phyloP scores from a whole-genome alignment of 345 rosid genomes.

The Boechera retrofracta region DNA sequence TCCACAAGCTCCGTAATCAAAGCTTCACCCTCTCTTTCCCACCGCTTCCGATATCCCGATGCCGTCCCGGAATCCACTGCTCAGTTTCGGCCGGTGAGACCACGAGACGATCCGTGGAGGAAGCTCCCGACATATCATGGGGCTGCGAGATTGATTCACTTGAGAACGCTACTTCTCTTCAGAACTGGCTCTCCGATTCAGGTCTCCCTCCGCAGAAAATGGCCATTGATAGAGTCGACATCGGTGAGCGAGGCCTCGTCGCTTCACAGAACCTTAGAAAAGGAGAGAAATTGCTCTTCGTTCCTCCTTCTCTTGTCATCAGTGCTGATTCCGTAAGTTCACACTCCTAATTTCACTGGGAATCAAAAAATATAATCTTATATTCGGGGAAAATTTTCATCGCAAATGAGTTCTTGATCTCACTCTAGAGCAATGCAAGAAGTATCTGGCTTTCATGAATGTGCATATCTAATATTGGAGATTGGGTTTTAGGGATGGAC shows the following conservation, averaged over 20 bases:
- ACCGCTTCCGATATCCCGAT: slow-evolving; percentile 27
- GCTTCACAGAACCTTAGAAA: slow-evolving; percentile 82
- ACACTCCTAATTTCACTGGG: neutral
- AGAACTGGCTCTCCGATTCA: slow-evolving; percentile 77
- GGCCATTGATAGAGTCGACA: slow-evolving; percentile 75
- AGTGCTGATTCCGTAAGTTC: slow-evolving; percentile 76
- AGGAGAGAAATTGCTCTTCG: slow-evolving; percentile 91
- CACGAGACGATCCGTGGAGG: slow-evolving; percentile 43
- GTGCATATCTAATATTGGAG: slow-evolving; percentile 7
- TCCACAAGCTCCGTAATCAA: slow-evolving; percentile 41
- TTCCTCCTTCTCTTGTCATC: slow-evolving; percentile 90
- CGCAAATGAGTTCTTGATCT: neutral
- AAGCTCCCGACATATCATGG: slow-evolving; percentile 57
- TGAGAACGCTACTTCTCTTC: slow-evolving; percentile 74
- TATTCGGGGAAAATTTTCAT: neutral
- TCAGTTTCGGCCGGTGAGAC: slow-evolving; percentile 60
- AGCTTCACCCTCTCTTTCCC: slow-evolving; percentile 18
- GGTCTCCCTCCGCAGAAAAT: slow-evolving; percentile 92
- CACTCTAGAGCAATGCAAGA: slow-evolving; percentile 1
- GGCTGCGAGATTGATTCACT: slow-evolving; percentile 69
- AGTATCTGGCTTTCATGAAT: slow-evolving; percentile 3
- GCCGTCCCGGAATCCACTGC: slow-evolving; percentile 50
- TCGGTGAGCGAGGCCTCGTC: slow-evolving; percentile 92
- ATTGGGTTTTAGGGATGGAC: slow-evolving; percentile 69
- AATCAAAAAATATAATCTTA: neutral